Base-by-base conservation (phyloP, 345 rosid species). In the Eucalyptus decipiens region DNA sequence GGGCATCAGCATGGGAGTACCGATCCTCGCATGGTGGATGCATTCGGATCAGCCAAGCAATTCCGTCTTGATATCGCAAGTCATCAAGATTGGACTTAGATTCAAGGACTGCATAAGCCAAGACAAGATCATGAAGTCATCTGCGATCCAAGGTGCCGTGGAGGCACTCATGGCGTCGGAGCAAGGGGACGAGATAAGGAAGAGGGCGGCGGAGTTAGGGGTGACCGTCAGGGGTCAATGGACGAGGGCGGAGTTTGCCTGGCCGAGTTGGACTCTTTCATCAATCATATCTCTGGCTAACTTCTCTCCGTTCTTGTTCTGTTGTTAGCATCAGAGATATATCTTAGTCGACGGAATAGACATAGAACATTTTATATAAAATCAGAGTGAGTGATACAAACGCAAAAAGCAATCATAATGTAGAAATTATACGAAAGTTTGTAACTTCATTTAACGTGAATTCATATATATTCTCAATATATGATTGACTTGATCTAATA, bases 191-290 rank as follows among this genome's bases (percentile, higher is more conserved):
- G 7, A 50, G 54, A 50, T 50, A 50, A 16, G 56, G 56, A 51
- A 51, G 56, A 18, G 56, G 58, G 93, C 94, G 12, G 91, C 30
- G 4, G 92, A 91, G 47, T 12, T 93, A 86, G 92, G 94, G 6
- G 40, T 49, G 5, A 88, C 85, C 1, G 80, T 40, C 42, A 89
- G 54, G 45, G 51, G 51, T 21, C 95, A 23, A 65, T 89, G 88
- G 88, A 28, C 15, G 91, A 93, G 72, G 95, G 93, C 14, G 95
- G 95, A 30, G 91, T 88, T 91, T 89, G 92, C 89, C 80, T 90
- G 13, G 54, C 23, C 89, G 95, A 95, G 90, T 49, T 93, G 52
- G 93, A 94, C 52, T 91, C 95, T 54, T 95, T 95, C 89, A 86
- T 93, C 86, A 85, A 92, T 86, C 94, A 92, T 90, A 93, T 93